Conservation (phyloP, 345 rosid species). For the Trapa incisa region DNA sequence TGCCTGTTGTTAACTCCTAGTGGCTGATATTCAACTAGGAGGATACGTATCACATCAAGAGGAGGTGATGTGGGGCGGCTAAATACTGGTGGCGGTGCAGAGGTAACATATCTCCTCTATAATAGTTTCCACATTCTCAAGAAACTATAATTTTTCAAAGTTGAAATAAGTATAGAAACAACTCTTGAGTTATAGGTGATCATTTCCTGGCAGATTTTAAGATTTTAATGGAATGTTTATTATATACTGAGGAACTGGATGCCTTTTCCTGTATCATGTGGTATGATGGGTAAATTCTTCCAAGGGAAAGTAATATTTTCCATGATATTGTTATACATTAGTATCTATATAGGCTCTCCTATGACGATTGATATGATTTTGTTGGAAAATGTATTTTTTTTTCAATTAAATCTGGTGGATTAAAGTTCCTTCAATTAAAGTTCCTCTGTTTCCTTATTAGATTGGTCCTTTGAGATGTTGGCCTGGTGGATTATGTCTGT, state of each 20-base stretch:
- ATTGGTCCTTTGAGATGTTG: slow-evolving; percentile 99
- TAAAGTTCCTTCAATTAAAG: no score
- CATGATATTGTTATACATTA: not conserved
- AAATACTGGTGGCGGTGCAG: slow-evolving; percentile 94
- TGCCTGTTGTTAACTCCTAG: slow-evolving; percentile 8
- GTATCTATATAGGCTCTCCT: not conserved
- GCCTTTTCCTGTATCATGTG: not conserved
- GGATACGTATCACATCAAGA: slow-evolving; percentile 81
- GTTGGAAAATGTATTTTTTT: not conserved
- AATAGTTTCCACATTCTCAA: slow-evolving; percentile 5
- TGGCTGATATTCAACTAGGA: slow-evolving; percentile 34
- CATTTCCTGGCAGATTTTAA: not conserved
- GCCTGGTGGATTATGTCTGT: slow-evolving; percentile 99
- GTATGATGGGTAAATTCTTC: not conserved
- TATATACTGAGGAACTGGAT: not conserved
- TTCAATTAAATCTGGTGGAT: not conserved
- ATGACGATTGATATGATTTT: not conserved
- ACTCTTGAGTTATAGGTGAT: not conserved
- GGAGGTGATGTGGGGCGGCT: slow-evolving; percentile 99
- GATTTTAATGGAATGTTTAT: not conserved
- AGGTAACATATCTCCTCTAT: slow-evolving; percentile 41
- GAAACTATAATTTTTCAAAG: not conserved
- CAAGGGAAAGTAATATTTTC: not conserved
- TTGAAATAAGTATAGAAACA: not conserved
- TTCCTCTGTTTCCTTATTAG: slow-evolving; percentile 18